These are phyloP conservation scores for Ceratocystis smalleyi DNA, from an alignment of 2,329 filamentous ascomycete species.

Conservation along the genomic window DNA sequence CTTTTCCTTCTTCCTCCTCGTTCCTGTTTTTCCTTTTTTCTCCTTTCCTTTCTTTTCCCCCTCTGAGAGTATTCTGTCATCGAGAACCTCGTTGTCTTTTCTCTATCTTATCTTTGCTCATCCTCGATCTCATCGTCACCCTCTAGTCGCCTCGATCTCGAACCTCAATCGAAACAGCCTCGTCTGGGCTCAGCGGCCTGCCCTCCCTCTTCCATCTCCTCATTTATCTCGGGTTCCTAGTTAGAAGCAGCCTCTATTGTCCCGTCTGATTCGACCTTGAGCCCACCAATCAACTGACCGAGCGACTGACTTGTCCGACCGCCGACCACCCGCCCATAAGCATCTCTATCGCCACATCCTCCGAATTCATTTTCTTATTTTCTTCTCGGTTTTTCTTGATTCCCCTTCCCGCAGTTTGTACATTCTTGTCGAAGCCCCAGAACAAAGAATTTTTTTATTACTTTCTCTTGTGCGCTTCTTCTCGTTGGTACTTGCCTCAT, in stretches of 20 bases:
- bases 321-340: not conserved
- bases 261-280: not conserved
- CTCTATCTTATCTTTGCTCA: too few species aligned
- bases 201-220: too few species aligned
- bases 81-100: too few species aligned
- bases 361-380: not conserved
- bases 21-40: not conserved
- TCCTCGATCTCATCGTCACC: too few species aligned
- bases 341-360: not conserved
- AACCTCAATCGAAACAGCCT: too few species aligned
- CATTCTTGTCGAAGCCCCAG: not conserved
- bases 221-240: too few species aligned
- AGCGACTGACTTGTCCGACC: not conserved
- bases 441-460: not conserved
- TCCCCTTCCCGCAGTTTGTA: not conserved
- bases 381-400: too few species aligned
- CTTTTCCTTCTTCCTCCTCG: not conserved
- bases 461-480: not conserved
- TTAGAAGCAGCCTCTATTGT: not conserved
- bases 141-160: too few species aligned
- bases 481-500: not conserved
- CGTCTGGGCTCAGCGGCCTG: too few species aligned
- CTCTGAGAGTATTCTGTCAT: too few species aligned
- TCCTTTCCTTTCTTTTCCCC: not conserved
- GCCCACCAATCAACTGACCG: not conserved